Evolutionary conservation across 768 basidiomycete genomes (phyloP), one percentile per base, ranked within the genome.

Genomic region (Zangia roseola): DNA sequence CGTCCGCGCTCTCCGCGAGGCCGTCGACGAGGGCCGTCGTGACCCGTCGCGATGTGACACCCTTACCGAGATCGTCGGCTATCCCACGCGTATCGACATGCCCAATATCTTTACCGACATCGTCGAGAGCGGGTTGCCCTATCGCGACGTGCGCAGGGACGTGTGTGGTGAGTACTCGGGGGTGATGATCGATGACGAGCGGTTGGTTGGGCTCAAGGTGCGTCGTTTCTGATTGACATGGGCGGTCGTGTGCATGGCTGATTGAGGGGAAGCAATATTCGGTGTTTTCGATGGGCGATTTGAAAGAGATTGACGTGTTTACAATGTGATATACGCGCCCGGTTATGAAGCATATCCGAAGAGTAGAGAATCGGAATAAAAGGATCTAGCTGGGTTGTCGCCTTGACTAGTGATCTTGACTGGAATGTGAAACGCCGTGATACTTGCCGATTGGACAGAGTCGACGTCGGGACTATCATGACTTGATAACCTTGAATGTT

Each of bases 121-220:
- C 10, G 56, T 72, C 25, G 57, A 62, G 38, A 72, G 52, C 45
- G 37, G 36, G 10, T 6, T 71, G 7, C 69, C 74, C 12, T 75
- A 70, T 49, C 65, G 59, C 28, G 59, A 65, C 2, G 58, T 54
- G 40, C 48, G 36, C 3, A 45, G 65, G 24, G 58, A 60, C 16
- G 40, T 58, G 8, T 47, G 51, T 34, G 62, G 59, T 10, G 50
- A 58, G 2, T 75, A 72, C 47, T 66, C 67, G 7, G 74, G 74
- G 9, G 55, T 73, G 50, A 74, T 74, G 71, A 66, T 76, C 24
- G 75, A 74, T 47, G 71, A 74, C 23, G 70, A 71, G 36, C 59
- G 73, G 43, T 44, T 76, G 24, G 52, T 76, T 21, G 72, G 73
- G 24, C 47, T 76, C 50, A 68, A 68, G 64, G 75, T 76, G 43